Evolutionary conservation across 1,284 basidiomycete species (phyloP).

Genomic region (Trametes hirsuta): DNA sequence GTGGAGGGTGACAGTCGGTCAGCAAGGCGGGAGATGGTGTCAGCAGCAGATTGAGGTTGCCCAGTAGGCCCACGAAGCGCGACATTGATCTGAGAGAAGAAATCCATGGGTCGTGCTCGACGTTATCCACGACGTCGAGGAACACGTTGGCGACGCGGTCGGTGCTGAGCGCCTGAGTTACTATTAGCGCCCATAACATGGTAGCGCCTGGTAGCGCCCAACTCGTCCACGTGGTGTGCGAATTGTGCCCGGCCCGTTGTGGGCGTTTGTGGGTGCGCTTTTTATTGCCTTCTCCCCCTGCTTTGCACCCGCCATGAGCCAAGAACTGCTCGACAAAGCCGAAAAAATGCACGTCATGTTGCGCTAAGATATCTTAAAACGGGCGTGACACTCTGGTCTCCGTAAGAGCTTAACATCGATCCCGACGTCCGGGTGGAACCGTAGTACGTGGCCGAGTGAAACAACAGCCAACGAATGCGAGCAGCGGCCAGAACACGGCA

Average conservation of each 20-base stretch:
- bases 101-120: constrained; percentile 62
- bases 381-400: too few relatives aligned
- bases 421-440: too few relatives aligned
- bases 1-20: constrained; percentile 88
- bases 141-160: constrained; percentile 4
- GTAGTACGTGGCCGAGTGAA: too few relatives aligned
- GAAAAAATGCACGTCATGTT: too few relatives aligned
- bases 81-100: constrained; percentile 79
- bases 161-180: neutral
- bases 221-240: neutral
- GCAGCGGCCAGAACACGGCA: too few relatives aligned
- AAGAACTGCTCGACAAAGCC: too few relatives aligned
- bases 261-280: constrained; percentile 11
- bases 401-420: too few relatives aligned
- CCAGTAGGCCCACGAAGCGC: constrained; percentile 79
- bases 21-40: constrained; percentile 86
- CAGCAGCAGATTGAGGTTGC: constrained; percentile 78
- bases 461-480: too few relatives aligned
- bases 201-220: neutral
- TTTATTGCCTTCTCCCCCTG: neutral
- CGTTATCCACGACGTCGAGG: constrained; percentile 10
- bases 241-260: constrained; percentile 5
- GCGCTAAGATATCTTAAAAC: too few relatives aligned
- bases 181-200: neutral
- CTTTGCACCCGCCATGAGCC: neutral